Conservation (phyloP, 1,284 basidiomycete species). For the Pseudozyma thailandica region DNA sequence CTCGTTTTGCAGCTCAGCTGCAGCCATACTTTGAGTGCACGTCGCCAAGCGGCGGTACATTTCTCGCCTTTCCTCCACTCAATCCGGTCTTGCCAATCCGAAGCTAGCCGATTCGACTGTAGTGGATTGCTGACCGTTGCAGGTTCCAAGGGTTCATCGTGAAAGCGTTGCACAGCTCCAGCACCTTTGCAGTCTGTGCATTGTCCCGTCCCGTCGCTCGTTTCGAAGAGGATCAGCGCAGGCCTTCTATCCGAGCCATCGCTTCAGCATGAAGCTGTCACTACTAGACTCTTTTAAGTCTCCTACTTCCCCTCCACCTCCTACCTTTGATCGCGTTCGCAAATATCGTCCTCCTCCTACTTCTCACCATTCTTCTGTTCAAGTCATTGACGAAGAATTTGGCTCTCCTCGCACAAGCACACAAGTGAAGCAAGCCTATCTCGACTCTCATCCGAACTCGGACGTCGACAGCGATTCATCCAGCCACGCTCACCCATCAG, state of each 20-base stretch:
- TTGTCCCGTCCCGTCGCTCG: too few relatives aligned
- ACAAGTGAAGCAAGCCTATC: constrained; percentile 50
- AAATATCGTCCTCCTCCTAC: constrained; percentile 50
- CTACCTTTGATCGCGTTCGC: constrained; percentile 42
- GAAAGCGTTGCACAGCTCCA: too few relatives aligned
- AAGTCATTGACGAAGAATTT: constrained; percentile 43
- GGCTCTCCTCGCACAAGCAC: constrained; percentile 37
- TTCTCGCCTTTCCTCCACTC: background rate
- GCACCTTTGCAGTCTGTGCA: too few relatives aligned
- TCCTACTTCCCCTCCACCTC: constrained; percentile 17
- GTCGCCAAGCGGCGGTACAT: too few relatives aligned
- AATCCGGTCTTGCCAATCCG: constrained; percentile 3
- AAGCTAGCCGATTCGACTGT: constrained; percentile 1
- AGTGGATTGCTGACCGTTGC: too few relatives aligned
- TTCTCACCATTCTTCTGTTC: constrained; percentile 43
- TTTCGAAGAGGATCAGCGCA: background rate
- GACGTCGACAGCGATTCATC: constrained; percentile 20
- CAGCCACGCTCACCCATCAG: background rate
- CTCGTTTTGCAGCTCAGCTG: too few relatives aligned
- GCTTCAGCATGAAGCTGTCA: constrained; percentile 22
- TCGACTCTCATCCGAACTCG: constrained; percentile 43
- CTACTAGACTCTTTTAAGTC: constrained; percentile 16
- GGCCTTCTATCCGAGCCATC: background rate
- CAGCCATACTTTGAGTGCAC: background rate
- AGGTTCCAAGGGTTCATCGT: too few relatives aligned